Conservation (phyloP, 768 basidiomycete genomes). For the Kwoniella mangroviensis region DNA sequence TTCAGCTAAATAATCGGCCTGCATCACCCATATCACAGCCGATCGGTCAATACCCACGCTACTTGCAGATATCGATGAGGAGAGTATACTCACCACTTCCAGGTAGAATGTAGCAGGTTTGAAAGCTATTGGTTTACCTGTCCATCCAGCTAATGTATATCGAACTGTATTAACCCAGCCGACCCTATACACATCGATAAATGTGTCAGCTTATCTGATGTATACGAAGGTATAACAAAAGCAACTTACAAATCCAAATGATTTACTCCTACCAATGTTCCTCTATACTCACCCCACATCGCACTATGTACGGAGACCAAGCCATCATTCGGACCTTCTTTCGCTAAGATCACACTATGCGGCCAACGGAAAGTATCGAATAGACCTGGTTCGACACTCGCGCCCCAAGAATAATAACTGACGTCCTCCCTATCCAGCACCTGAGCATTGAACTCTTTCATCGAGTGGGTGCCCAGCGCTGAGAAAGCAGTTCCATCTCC, state of each 20-base stretch:
- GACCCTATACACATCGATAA: constrained; percentile 56
- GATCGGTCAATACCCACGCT: background rate
- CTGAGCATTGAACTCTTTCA: constrained; percentile 85
- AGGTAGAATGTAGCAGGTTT: constrained; percentile 90
- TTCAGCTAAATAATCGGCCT: constrained; percentile 56
- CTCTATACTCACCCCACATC: constrained; percentile 93
- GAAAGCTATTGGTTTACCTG: constrained; percentile 87
- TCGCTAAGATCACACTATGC: constrained; percentile 77
- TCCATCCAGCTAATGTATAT: constrained; percentile 86
- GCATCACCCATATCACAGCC: background rate
- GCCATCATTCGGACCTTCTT: constrained; percentile 93
- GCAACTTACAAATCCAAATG: constrained; percentile 65
- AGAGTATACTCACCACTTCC: constrained; percentile 61
- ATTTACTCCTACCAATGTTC: constrained; percentile 87
- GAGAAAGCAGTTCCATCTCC: constrained; percentile 95
- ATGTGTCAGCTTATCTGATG: no score
- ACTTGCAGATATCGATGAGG: background rate
- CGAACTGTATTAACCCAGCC: constrained; percentile 91
- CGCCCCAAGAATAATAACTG: constrained; percentile 94
- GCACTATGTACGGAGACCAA: constrained; percentile 86
- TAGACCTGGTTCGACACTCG: constrained; percentile 81
- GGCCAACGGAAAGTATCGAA: constrained; percentile 84
- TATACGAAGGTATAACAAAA: background rate
- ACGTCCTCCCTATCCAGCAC: constrained; percentile 79
- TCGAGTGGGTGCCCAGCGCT: constrained; percentile 78